phyloP scores from a whole-genome alignment of 2,329 filamentous ascomycete genomes.

The Esteya vermicola region DNA sequence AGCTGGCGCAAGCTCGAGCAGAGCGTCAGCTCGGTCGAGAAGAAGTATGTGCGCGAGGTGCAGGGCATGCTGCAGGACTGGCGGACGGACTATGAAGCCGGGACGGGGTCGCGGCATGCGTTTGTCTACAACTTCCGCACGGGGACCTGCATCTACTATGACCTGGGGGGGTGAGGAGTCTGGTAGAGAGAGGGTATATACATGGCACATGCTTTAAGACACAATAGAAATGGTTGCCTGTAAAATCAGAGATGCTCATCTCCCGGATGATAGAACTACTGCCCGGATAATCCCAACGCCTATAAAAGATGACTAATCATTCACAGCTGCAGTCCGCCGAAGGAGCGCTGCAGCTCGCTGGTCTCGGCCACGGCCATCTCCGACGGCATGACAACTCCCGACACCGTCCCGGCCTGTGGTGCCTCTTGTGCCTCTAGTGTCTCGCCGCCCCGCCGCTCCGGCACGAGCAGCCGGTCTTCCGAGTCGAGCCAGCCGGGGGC shows the following conservation, averaged over 20 bases:
- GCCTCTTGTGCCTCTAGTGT: constrained; percentile 7
- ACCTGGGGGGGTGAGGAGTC: constrained; percentile 38
- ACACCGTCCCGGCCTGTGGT: neutral
- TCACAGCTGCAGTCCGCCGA: constrained; percentile 7
- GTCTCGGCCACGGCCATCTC: constrained; percentile 10
- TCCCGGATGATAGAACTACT: no score
- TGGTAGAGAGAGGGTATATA: neutral
- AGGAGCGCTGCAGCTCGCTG: constrained; percentile 8
- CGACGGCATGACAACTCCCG: neutral
- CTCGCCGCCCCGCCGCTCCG: constrained; percentile 31
- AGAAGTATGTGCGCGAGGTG: constrained; percentile 70
- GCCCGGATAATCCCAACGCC: no score
- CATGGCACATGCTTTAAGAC: no score
- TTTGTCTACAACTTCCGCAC: constrained; percentile 91
- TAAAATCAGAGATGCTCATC: no score
- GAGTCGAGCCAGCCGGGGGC: constrained; percentile 74
- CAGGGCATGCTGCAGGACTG: constrained; percentile 59
- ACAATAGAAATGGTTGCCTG: no score
- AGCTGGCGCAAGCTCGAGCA: constrained; percentile 76
- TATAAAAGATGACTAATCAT: neutral
- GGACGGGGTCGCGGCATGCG: constrained; percentile 49
- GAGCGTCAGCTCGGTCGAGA: constrained; percentile 58
- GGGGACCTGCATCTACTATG: constrained; percentile 73
- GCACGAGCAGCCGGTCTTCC: constrained; percentile 53
- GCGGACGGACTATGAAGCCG: constrained; percentile 40